phyloP scores from a whole-genome alignment of 2,329 filamentous ascomycete genomes.

The Alternaria sp. region DNA sequence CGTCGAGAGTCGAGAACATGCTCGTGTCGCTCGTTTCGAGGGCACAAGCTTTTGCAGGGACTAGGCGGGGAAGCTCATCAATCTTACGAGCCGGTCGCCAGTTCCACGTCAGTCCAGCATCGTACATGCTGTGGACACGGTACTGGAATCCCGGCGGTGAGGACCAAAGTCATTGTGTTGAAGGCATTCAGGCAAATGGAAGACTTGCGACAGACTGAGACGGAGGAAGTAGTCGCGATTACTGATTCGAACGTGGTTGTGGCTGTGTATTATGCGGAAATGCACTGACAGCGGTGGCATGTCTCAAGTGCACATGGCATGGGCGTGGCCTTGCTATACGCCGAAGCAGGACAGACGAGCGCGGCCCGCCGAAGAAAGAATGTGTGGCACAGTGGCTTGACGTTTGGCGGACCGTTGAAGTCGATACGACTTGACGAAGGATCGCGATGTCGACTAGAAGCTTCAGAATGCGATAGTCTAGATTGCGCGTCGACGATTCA shows the following conservation, averaged over 20 bases:
- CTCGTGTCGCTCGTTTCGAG: slow-evolving; percentile 3
- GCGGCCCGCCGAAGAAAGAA: neutral
- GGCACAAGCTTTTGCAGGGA: slow-evolving; percentile 10
- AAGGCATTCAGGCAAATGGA: neutral
- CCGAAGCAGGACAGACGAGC: neutral
- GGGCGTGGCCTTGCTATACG: neutral
- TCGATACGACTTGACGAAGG: neutral
- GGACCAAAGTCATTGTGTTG: neutral
- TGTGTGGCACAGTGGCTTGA: slow-evolving; percentile 7
- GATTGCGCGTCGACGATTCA: slow-evolving; percentile 13
- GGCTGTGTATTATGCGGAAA: slow-evolving; percentile 24
- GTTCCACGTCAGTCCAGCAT: slow-evolving; percentile 1
- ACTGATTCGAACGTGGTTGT: neutral
- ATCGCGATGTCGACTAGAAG: slow-evolving; percentile 5
- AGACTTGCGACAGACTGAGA: slow-evolving; percentile 10
- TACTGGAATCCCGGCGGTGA: slow-evolving; percentile 11
- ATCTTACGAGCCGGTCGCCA: slow-evolving; percentile 7
- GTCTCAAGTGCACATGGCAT: slow-evolving; percentile 18
- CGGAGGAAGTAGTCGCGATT: neutral
- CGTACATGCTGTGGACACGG: neutral
- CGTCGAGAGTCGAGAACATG: slow-evolving; percentile 15
- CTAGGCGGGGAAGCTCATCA: slow-evolving; percentile 10
- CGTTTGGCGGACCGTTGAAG: slow-evolving; percentile 12
- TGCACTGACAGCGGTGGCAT: slow-evolving; percentile 12
- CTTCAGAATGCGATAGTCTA: slow-evolving; percentile 5